phyloP scores from a whole-genome alignment of 2,329 filamentous ascomycete genomes.

The Cytospora paraplurivora region DNA sequence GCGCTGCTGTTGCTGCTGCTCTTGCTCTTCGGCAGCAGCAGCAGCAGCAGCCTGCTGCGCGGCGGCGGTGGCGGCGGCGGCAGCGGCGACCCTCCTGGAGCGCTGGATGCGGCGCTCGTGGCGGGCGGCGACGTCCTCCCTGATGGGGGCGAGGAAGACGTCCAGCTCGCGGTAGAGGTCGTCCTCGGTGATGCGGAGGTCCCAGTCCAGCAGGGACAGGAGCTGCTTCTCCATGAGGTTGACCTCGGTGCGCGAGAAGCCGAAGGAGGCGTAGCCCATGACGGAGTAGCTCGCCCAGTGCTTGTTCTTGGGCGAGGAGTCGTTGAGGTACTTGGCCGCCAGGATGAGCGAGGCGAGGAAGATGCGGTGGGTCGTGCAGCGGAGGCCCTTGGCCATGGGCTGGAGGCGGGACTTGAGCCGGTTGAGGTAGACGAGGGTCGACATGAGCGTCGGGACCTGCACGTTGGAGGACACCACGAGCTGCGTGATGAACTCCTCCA shows the following conservation, averaged over 20 bases:
- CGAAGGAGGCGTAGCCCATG: conserved; percentile 71
- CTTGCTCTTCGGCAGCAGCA: conserved; percentile 26
- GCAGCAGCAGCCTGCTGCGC: conserved; percentile 14
- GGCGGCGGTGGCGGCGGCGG: too few species aligned
- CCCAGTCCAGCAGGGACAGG: conserved; percentile 92
- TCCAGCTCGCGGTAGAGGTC: conserved; percentile 89
- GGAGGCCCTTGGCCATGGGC: conserved; percentile 92
- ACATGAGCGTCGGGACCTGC: conserved; percentile 96
- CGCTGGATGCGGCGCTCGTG: conserved; percentile 51
- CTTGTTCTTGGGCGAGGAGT: conserved; percentile 99
- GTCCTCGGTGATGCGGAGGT: conserved; percentile 80
- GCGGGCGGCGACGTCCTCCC: conserved; percentile 57
- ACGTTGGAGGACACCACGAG: conserved; percentile 93
- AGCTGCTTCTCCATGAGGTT: conserved; percentile 99
- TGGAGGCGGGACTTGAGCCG: conserved; percentile 83
- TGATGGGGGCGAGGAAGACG: conserved; percentile 84
- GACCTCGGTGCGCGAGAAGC: conserved; percentile 92
- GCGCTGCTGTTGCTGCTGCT: conserved; percentile 29
- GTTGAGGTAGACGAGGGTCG: conserved; percentile 88
- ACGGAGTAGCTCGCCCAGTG: conserved; percentile 96
- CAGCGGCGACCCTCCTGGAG: conserved; percentile 38
- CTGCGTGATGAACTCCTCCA: conserved; percentile 90
- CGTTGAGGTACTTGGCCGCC: conserved; percentile 96
- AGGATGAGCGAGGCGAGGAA: conserved; percentile 86
- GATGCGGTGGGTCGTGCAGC: conserved; percentile 96